Conservation (phyloP, 2,329 filamentous ascomycete species). For the Aulographum hederae region DNA sequence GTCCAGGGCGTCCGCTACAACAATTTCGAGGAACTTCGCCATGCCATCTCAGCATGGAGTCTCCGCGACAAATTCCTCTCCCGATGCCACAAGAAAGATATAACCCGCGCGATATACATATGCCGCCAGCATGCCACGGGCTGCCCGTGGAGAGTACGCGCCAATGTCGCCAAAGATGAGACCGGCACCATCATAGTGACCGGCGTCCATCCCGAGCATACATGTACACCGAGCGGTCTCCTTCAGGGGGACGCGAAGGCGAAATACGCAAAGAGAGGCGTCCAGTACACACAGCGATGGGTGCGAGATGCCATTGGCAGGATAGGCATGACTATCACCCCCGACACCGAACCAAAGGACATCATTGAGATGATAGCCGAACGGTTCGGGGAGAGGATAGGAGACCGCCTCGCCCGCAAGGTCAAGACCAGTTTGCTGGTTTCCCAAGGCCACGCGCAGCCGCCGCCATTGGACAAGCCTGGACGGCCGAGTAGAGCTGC, state of each 20-base stretch:
- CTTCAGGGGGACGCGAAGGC: neutral
- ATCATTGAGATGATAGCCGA: conserved; percentile 6
- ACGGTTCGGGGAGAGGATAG: conserved; percentile 6
- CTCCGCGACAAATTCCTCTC: conserved; percentile 7
- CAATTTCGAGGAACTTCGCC: conserved; percentile 4
- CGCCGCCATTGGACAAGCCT: conserved; percentile 1
- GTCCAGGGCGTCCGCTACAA: conserved; percentile 5
- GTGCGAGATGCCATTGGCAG: conserved; percentile 6
- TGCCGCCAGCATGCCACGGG: conserved; percentile 5
- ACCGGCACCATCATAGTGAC: conserved; percentile 4
- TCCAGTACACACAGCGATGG: conserved; percentile 7
- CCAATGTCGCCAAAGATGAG: conserved; percentile 5
- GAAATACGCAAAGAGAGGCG: conserved; percentile 7
- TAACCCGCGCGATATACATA: conserved; percentile 6
- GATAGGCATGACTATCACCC: conserved; percentile 4
- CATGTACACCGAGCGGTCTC: conserved; percentile 2
- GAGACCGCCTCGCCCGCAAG: conserved; percentile 6
- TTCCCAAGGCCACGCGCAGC: conserved; percentile 4
- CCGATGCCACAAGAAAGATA: conserved; percentile 7
- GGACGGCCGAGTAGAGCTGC: neutral
- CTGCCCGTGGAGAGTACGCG: conserved; percentile 7
- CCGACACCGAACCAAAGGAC: conserved; percentile 5
- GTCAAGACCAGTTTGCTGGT: conserved; percentile 6
- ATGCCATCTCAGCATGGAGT: conserved; percentile 7
- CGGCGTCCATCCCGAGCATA: conserved; percentile 5